Evolutionary conservation across 768 basidiomycete species (phyloP), one percentile per base, ranked within the genome.

Genomic region (Phanerodontia chrysosporium): DNA sequence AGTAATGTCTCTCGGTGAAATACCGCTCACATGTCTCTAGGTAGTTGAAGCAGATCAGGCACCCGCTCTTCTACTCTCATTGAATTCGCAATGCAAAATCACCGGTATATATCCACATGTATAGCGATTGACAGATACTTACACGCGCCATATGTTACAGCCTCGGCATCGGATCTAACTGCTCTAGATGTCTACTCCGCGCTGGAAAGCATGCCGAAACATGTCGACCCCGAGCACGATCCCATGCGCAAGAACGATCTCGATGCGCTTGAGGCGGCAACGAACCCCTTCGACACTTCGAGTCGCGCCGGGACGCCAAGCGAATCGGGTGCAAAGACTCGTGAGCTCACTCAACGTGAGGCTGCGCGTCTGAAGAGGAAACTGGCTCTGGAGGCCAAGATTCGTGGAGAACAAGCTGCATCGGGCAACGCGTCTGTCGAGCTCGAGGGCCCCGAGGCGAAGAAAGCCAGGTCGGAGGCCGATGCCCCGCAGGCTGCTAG

Each of bases 181-280:
- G 66, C 70, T 3, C 74, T 90, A 1, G 84, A 88, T 53, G 72
- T 90, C 2, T 92, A 92, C 65, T 71, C 75, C 1, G 75, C 78
- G 51, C 75, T 90, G 28, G 70, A 74, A 0, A 75, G 79, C 22
- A 73, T 90, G 59, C 88, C 89, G 2, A 90, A 90, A 66, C 76
- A 79, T 58, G 69, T 75, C 21, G 79, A 82, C 32, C 72, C 66
- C 3, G 78, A 79, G 39, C 75, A 77, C 55, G 77, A 78, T 52
- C 73, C 72, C n/a, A 74, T 74, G 62, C 70, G 71, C 44, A 29
- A 42, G 3, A 73, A 72, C 10, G 55, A 57, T 57, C n/a, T 54
- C 55, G 59, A 49, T 4, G n/a, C 49, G 28, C 61, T 64, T 18
- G 59, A 55, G 14, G 29, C 52, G 2, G 44, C 56, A 16, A 44